Evolutionary conservation across 2,329 filamentous ascomycete genomes (phyloP), one percentile per base, ranked within the genome.

Genomic region (Cucurbitaria berberidis): DNA sequence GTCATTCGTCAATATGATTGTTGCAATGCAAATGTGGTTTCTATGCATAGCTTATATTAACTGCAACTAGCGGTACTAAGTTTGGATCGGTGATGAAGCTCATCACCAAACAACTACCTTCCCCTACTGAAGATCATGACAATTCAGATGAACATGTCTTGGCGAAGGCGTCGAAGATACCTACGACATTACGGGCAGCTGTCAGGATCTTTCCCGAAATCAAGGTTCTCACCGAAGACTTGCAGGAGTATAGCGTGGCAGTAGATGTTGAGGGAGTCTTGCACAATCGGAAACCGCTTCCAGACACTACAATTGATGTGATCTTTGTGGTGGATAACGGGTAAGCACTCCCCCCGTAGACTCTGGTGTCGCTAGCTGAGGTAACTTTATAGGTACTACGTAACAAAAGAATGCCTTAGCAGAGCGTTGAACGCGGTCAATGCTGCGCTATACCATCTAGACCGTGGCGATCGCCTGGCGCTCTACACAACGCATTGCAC

Each of bases 291-390:
- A 53, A 48, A 15, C 13, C 48, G 22, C 56, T 66, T 32, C 39
- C 45, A 7, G 50, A 68, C 22, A 43, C 48, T 3, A 55, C 53
- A 7, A 55, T 76, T 16, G 73, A 76, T 57, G 51, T 76, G 4
- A 55, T 74, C 5, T 63, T 76, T 19, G 53, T 77, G 18, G 57
- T 77, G 29, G 74, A 77, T 52, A 76, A 76, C 45, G 69, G 71
- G 73, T 76, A 59, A 56, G 53, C 49, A 30, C 15, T 5, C 8
- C 8, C n/a, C 6, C 10, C 15, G 13, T 16, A 19, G 19, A 24
- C n/a, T 26, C 21, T 18, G 30, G 13, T 5, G 21, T 5, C 32
- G 15, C 19, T 21, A 22, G 35, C 51, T 60, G 30, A 62, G n/a
- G n/a, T 36, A 11, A 15, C 9, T 27, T 29, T 6, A 19, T 24